These are phyloP conservation scores for Auriscalpium vulgare DNA, from an alignment of 768 basidiomycete species.

Conservation along the genomic window DNA sequence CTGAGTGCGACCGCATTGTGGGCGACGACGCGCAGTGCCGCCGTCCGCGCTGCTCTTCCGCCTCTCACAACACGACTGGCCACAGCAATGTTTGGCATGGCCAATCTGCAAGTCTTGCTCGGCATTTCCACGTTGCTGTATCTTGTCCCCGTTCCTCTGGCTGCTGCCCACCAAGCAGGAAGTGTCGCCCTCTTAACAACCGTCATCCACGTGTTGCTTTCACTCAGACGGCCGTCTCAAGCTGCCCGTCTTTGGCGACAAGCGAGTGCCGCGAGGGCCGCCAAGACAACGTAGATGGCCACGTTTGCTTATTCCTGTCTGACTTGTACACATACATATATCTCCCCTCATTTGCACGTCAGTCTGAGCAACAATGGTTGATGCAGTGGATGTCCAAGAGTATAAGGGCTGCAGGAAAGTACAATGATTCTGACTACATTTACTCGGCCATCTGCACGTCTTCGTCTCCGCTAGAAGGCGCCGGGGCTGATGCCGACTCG, in stretches of 20 bases:
- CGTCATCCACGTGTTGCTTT: constrained; percentile 67
- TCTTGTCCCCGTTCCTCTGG: constrained; percentile 86
- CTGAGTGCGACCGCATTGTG: constrained; percentile 56
- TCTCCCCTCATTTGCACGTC: background rate
- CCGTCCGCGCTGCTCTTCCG: constrained; percentile 44
- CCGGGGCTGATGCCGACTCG: constrained; percentile 30
- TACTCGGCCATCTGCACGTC: constrained; percentile 85
- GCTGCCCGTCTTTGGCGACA: constrained; percentile 59
- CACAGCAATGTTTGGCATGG: constrained; percentile 65
- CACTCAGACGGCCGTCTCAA: constrained; percentile 59
- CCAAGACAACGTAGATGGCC: background rate
- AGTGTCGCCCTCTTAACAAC: constrained; percentile 83
- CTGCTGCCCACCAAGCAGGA: constrained; percentile 92
- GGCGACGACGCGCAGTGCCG: constrained; percentile 44
- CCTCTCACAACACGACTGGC: constrained; percentile 47
- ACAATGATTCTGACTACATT: constrained; percentile 2
- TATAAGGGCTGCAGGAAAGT: too few relatives aligned
- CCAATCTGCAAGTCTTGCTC: constrained; percentile 72
- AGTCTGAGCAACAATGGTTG: too few relatives aligned
- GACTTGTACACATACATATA: background rate
- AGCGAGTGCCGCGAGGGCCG: constrained; percentile 15
- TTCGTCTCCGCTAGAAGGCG: constrained; percentile 43
- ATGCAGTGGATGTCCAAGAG: too few relatives aligned
- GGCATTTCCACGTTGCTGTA: constrained; percentile 82
- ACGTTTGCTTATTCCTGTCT: background rate